Evolutionary conservation across 2,329 filamentous ascomycete species (phyloP).

Genomic region (Colletotrichum magnum): DNA sequence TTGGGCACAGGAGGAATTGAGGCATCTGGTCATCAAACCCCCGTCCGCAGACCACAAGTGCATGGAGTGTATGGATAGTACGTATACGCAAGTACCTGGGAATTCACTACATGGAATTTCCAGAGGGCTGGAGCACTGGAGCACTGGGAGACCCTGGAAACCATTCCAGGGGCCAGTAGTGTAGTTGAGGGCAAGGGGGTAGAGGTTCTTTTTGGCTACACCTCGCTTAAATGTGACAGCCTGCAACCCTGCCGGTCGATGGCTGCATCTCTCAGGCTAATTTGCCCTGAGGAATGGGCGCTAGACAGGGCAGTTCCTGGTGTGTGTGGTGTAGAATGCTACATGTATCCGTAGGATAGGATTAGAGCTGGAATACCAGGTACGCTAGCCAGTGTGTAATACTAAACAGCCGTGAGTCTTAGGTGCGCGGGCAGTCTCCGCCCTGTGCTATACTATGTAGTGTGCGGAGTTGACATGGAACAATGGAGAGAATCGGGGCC

Average conservation of each 20-base stretch:
- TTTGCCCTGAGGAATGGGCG: slow-evolving; percentile 26
- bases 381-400: no score
- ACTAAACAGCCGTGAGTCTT: no score
- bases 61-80: no score
- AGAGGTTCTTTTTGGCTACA: not conserved
- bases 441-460: no score
- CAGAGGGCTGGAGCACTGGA: slow-evolving; percentile 22
- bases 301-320: no score
- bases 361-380: no score
- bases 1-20: no score
- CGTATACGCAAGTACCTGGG: no score
- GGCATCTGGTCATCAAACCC: no score
- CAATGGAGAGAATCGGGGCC: slow-evolving; percentile 1
- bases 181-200: not conserved
- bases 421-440: no score
- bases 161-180: not conserved
- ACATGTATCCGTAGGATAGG: no score
- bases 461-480: slow-evolving; percentile 16
- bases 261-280: slow-evolving; percentile 27
- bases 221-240: slow-evolving; percentile 36
- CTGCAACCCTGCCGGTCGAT: slow-evolving; percentile 31
- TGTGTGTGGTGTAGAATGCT: slow-evolving; percentile 1
- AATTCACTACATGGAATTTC: not conserved
- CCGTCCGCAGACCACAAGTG: no score
- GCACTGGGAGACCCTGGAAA: slow-evolving; percentile 15